Conservation (phyloP, 805 yeast genomes). For the Kazachstania africana region DNA sequence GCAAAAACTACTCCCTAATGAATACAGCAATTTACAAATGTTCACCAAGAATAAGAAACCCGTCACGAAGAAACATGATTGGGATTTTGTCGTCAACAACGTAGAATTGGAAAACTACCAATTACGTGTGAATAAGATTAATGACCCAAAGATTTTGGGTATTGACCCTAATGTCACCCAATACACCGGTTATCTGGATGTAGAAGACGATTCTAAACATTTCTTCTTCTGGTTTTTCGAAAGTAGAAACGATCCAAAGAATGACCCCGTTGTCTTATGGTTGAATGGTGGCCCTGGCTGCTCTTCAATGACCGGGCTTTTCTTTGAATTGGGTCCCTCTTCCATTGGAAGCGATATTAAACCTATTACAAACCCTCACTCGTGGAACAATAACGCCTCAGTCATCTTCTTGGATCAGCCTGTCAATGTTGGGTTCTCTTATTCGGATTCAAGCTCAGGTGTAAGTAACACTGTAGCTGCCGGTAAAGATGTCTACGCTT, state of each 20-base stretch:
- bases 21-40: no score
- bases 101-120: no score
- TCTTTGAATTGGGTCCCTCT: conserved; percentile 87
- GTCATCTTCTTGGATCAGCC: conserved; percentile 90
- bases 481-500: conserved; percentile 30
- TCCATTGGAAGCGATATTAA: conserved; percentile 40
- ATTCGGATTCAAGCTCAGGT: conserved; percentile 40
- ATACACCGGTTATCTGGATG: conserved; percentile 77
- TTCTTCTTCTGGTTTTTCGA: conserved; percentile 79
- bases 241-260: conserved; percentile 77
- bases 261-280: conserved; percentile 83
- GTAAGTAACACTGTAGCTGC: conserved; percentile 72
- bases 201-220: conserved; percentile 75
- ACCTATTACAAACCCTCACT: conserved; percentile 50
- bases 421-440: conserved; percentile 84
- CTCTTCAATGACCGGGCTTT: conserved; percentile 96
- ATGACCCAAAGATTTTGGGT: conserved; percentile 55
- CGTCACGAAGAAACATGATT: no score
- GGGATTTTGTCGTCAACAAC: no score
- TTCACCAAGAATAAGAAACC: no score
- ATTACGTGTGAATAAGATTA: conserved; percentile 45
- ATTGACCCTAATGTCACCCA: conserved; percentile 68
- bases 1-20: no score
- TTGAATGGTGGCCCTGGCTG: conserved; percentile 99
- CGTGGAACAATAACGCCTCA: conserved; percentile 78